Evolutionary conservation across 1,284 basidiomycete species (phyloP).

Genomic region (Ceraceosorus guamensis): DNA sequence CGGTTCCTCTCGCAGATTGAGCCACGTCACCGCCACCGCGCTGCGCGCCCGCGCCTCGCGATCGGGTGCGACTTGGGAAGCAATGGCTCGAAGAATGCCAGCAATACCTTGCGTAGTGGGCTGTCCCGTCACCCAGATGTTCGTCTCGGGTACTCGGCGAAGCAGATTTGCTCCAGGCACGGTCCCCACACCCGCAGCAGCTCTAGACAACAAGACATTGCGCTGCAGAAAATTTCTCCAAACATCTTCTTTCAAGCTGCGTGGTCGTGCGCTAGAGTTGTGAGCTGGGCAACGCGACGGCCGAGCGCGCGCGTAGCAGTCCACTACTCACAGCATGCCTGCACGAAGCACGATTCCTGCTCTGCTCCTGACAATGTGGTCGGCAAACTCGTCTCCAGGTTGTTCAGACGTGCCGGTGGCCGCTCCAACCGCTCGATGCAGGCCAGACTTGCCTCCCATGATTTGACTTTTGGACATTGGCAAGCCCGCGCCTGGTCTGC

Average conservation of each 20-base stretch:
- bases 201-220: slow-evolving; percentile 4
- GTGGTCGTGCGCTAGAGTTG: too few species aligned
- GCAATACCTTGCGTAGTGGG: slow-evolving; percentile 85
- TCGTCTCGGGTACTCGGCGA: slow-evolving; percentile 72
- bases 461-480: background rate
- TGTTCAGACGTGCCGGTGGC: slow-evolving; percentile 16
- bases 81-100: slow-evolving; percentile 60
- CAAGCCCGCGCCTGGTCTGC: background rate
- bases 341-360: slow-evolving; percentile 44
- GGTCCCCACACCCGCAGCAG: slow-evolving; percentile 14
- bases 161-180: slow-evolving; percentile 91
- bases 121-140: slow-evolving; percentile 64
- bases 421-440: background rate
- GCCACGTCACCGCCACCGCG: slow-evolving; percentile 64
- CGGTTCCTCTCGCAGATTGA: slow-evolving; percentile 80
- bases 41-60: background rate
- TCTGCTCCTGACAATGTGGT: slow-evolving; percentile 45
- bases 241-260: slow-evolving; percentile 41
- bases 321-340: slow-evolving; percentile 16
- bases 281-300: too few species aligned
- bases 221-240: slow-evolving; percentile 41
- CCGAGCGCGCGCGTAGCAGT: too few species aligned
- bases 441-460: background rate
- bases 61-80: slow-evolving; percentile 20
- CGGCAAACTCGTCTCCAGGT: slow-evolving; percentile 47